Evolutionary conservation across 257 asterid genomes (phyloP).

Genomic region (Gynochthodes officinalis): DNA sequence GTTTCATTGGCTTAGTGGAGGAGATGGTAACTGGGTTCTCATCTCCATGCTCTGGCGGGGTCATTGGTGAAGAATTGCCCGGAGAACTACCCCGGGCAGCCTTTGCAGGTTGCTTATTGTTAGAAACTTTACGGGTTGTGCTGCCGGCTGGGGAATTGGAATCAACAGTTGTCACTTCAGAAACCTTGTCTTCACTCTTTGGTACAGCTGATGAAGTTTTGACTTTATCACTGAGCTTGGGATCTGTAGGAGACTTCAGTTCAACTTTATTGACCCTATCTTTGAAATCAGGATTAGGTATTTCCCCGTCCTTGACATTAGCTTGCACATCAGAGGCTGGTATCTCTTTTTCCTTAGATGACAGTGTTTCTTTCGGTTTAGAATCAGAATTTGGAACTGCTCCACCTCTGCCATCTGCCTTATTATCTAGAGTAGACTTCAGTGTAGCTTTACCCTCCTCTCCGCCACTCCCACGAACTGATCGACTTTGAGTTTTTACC

Average conservation of each 20-base stretch:
- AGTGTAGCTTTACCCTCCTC: conserved; percentile 51
- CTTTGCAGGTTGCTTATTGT: conserved; percentile 38
- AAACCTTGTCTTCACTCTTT: conserved; percentile 34
- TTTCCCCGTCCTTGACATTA: conserved; percentile 44
- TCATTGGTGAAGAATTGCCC: conserved; percentile 15
- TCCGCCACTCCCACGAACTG: conserved; percentile 48
- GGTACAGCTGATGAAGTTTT: conserved; percentile 34
- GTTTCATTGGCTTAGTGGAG: conserved; percentile 43
- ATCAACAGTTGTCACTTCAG: conserved; percentile 33
- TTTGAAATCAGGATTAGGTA: conserved; percentile 32
- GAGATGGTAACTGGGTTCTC: conserved; percentile 33
- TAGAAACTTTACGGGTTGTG: conserved; percentile 14
- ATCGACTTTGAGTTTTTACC: conserved; percentile 50
- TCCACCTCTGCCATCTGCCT: conserved; percentile 49
- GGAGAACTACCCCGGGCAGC: conserved; percentile 29
- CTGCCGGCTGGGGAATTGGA: conserved; percentile 32
- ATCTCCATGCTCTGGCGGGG: conserved; percentile 26
- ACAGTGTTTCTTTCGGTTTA: conserved; percentile 40
- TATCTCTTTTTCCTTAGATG: conserved; percentile 37
- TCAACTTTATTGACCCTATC: conserved; percentile 33
- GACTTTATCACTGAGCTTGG: conserved; percentile 36
- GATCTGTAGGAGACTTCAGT: conserved; percentile 34
- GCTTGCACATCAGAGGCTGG: conserved; percentile 35
- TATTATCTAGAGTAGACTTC: conserved; percentile 41
- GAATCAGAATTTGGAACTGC: conserved; percentile 36